Evolutionary conservation across 2,329 filamentous ascomycete species (phyloP), one percentile per base, ranked within the genome.

Genomic region (Aspergillus fumigatiaffinis): DNA sequence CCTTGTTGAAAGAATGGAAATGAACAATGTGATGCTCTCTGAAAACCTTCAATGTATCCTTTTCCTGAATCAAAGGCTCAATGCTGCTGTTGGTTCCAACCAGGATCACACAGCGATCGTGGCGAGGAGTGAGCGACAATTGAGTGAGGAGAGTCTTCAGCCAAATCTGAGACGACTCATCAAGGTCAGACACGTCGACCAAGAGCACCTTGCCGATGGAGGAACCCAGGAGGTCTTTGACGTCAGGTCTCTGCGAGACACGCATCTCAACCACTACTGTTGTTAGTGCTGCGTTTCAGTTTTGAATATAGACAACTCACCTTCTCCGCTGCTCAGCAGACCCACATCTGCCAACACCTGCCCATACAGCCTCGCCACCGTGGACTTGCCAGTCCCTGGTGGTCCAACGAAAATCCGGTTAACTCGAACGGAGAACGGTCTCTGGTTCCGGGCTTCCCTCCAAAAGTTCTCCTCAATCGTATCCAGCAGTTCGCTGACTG

Each of bases 301-400:
- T 23, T 17, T 2, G 1, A 23, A 12, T 7, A 20, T 44, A 8
- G 23, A 48, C 10, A 26, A 54, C 55, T 46, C 32, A 61, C 60
- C 60, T 28, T 64, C 57, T 8, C 55, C 50, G 10, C n/a, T 56
- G 12, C 25, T 55, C 23, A 65, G 50, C 3, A 64, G 32, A 17
- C 59, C 63, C 46, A 65, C 44, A 21, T 65, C 63, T 6, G 61
- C 58, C 35, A 65, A 35, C 23, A 65, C 59, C 35, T 57, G 53
- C 4, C 59, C 62, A 49, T 66, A 66, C 14, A 66, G 44, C 25
- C 57, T 53, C 10, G 63, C 63, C n/a, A 63, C 63, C 8, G 63
- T 63, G 21, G 56, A 62, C 50, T 66, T 66, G 9, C 63, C 63
- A 3, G 63, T 64, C 2, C 63, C 63, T n/a, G 55, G 51, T 5